A percentile compares a stretch with the other conserved stretches of the same genome.
Conservation (phyloP, 2,329 filamentous ascomycete species). For the Xylaria sp. region DNA sequence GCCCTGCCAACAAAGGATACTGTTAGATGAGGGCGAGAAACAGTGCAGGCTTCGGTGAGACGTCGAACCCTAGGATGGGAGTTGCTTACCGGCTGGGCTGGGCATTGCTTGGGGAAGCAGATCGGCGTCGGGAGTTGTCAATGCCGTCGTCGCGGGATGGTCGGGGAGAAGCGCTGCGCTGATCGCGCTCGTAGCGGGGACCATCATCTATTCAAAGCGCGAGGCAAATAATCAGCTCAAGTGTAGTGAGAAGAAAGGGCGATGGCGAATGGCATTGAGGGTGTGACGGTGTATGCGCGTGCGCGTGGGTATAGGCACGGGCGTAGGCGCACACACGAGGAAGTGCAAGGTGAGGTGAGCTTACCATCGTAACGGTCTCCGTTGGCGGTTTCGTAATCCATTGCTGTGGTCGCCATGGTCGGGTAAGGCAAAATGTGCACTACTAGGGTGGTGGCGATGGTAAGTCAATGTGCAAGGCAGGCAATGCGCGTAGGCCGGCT, state of each 20-base stretch:
- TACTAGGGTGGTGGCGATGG: slow-evolving; percentile 33
- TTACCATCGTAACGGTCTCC: slow-evolving; percentile 75
- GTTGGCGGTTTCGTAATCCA: slow-evolving; percentile 77
- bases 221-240: slow-evolving; percentile 38
- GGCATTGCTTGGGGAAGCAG: slow-evolving; percentile 66
- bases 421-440: slow-evolving; percentile 21
- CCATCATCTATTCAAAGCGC: slow-evolving; percentile 63
- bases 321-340: neutral
- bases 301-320: neutral
- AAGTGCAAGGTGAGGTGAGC: slow-evolving; percentile 38
- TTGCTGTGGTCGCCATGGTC: slow-evolving; percentile 71
- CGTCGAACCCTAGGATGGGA: neutral
- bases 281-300: neutral
- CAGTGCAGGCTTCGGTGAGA: too few relatives aligned
- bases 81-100: slow-evolving; percentile 62
- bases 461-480: slow-evolving; percentile 36
- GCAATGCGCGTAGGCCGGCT: slow-evolving; percentile 20
- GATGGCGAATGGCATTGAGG: neutral
- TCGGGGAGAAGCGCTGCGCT: slow-evolving; percentile 73
- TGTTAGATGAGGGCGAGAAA: slow-evolving; percentile 27
- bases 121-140: slow-evolving; percentile 67
- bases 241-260: slow-evolving; percentile 1
- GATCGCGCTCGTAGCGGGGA: slow-evolving; percentile 73
- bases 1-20: slow-evolving; percentile 49
- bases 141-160: slow-evolving; percentile 70